A percentile compares a stretch with the other conserved stretches of the same genome.
Evolutionary conservation across 495 filamentous ascomycete species (phyloP).

Genomic region (Filosporella fistucella): DNA sequence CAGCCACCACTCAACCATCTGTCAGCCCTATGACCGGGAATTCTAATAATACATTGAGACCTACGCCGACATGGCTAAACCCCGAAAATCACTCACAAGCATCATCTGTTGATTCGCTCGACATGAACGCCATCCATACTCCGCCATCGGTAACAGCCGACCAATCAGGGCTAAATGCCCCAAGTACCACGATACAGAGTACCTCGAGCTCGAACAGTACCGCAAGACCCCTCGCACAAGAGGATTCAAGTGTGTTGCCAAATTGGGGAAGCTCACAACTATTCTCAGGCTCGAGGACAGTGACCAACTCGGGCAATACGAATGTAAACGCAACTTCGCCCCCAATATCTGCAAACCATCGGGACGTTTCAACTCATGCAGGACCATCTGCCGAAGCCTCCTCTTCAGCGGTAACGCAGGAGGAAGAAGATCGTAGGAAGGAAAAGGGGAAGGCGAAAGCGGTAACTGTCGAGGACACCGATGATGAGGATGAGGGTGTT

Average conservation of each 20-base stretch:
- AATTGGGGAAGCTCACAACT: slow-evolving; percentile 21
- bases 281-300: slow-evolving; percentile 12
- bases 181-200: slow-evolving; percentile 14
- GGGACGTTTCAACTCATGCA: too few relatives aligned
- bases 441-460: slow-evolving; percentile 19
- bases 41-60: slow-evolving; percentile 23
- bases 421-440: neutral
- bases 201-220: slow-evolving; percentile 6
- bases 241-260: slow-evolving; percentile 9
- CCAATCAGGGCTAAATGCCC: slow-evolving; percentile 9
- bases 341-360: slow-evolving; percentile 3
- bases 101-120: slow-evolving; percentile 21
- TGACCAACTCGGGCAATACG: slow-evolving; percentile 1
- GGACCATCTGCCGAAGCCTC: neutral
- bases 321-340: slow-evolving; percentile 1
- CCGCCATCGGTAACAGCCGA: slow-evolving; percentile 16
- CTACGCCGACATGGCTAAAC: slow-evolving; percentile 14
- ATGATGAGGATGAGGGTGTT: slow-evolving; percentile 13
- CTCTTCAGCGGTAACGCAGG: neutral
- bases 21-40: slow-evolving; percentile 17
- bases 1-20: slow-evolving; percentile 17
- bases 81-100: slow-evolving; percentile 16
- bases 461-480: slow-evolving; percentile 21
- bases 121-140: slow-evolving; percentile 18
- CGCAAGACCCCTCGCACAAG: neutral